Evolutionary conservation across 2,329 filamentous ascomycete species (phyloP), one percentile per base, ranked within the genome.

Genomic region (Diaporthe ampelina): DNA sequence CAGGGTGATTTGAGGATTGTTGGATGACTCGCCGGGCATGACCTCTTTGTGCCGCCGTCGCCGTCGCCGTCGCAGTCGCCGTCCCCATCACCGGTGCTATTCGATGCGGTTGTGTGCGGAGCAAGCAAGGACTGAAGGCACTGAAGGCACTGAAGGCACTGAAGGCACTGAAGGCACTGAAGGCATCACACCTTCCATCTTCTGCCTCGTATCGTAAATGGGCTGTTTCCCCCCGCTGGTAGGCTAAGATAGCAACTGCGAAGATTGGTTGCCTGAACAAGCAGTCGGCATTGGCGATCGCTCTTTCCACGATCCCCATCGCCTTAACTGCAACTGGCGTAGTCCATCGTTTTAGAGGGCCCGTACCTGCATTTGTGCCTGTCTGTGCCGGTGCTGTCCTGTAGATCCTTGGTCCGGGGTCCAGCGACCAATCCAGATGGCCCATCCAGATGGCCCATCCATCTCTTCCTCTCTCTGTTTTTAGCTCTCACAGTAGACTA

Each of bases 351-450:
- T 24, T 35, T 29, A 48, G 19, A 43, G 58, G 77, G 43, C 43
- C 78, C 71, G 74, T 74, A 77, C 74, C 72, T 45, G 69, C 73
- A 61, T 72, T 67, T 40, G 50, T 54, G 48, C 32, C 45, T 56
- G 50, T 45, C 35, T 37, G 35, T 37, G 45, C 52, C 29, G 29
- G 29, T 29, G 29, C 29, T 29, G 67, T 56, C 6, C 17, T 69
- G 65, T 29, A 56, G 37, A 57, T 69, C 65, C 5, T 11, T 56
- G 35, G 50, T 35, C 61, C 61, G 29, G 61, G 61, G 37, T 52
- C 59, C 61, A 69, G 65, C 50, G n/a, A 56, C 65, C 32, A 29
- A 32, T 48, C 40, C 24, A 63, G 35, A 32, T 32, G 29, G 29
- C 35, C 40, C 59, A 32, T 48, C 40, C 24, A 63, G 35, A 32